Evolutionary conservation across 768 basidiomycete species (phyloP).

Genomic region (Pisolithus marmoratus): DNA sequence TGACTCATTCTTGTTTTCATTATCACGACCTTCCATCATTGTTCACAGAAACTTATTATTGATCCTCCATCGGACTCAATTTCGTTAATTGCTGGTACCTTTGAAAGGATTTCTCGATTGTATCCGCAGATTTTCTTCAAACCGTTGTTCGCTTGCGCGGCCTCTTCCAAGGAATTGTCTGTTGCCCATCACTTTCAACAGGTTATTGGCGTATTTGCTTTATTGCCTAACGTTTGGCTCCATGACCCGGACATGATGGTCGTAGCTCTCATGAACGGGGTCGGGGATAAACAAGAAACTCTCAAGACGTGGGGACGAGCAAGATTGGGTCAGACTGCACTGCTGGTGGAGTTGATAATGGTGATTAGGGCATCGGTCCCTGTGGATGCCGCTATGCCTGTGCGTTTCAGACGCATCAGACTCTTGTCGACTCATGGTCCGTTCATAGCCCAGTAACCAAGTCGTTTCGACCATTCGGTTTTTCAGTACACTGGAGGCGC

Average conservation of each 20-base stretch:
- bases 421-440: neutral
- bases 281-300: slow-evolving; percentile 11
- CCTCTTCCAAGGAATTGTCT: slow-evolving; percentile 54
- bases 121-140: slow-evolving; percentile 67
- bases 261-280: slow-evolving; percentile 58
- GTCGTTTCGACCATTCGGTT: slow-evolving; percentile 27
- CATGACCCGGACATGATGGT: slow-evolving; percentile 71
- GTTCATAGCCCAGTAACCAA: neutral
- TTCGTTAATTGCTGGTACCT: slow-evolving; percentile 42
- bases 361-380: slow-evolving; percentile 41
- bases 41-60: slow-evolving; percentile 48
- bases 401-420: slow-evolving; percentile 14
- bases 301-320: slow-evolving; percentile 38
- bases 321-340: slow-evolving; percentile 55
- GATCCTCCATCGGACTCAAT: slow-evolving; percentile 48
- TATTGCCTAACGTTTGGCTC: slow-evolving; percentile 60
- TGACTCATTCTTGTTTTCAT: neutral
- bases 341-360: slow-evolving; percentile 58
- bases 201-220: slow-evolving; percentile 45
- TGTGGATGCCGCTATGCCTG: slow-evolving; percentile 35
- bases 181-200: slow-evolving; percentile 55
- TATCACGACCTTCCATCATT: neutral
- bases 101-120: slow-evolving; percentile 43
- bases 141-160: slow-evolving; percentile 64
- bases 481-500: slow-evolving; percentile 48